Conservation (phyloP, 2,329 filamentous ascomycete genomes). For the Dissoconium aciculare region DNA sequence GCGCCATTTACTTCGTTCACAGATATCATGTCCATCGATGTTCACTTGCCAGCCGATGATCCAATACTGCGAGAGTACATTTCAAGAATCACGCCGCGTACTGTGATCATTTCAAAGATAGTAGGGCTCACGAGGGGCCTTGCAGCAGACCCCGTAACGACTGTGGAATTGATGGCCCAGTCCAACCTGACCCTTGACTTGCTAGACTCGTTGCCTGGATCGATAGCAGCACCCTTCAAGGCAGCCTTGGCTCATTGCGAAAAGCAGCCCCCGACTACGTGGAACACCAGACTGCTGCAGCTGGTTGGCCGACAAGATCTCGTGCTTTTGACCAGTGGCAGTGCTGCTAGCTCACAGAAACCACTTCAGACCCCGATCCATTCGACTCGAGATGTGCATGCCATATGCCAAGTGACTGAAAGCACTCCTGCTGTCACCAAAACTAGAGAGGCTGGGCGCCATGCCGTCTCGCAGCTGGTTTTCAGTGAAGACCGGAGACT, state of each 20-base stretch:
- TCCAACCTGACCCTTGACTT: conserved; percentile 52
- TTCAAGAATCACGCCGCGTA: conserved; percentile 13
- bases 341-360: conserved; percentile 21
- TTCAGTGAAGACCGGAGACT: conserved; percentile 86
- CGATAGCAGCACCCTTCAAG: conserved; percentile 62
- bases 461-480: conserved; percentile 68
- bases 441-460: conserved; percentile 61
- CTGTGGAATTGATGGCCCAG: conserved; percentile 48
- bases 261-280: conserved; percentile 61
- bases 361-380: background rate
- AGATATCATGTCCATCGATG: conserved; percentile 13
- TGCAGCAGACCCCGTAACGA: conserved; percentile 8
- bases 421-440: conserved; percentile 55
- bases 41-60: conserved; percentile 1
- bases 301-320: conserved; percentile 74
- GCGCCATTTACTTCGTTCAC: conserved; percentile 15
- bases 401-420: conserved; percentile 57
- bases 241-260: conserved; percentile 79
- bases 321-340: conserved; percentile 23
- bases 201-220: conserved; percentile 73
- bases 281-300: conserved; percentile 55
- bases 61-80: conserved; percentile 2
- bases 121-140: conserved; percentile 14
- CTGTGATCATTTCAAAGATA: conserved; percentile 13
- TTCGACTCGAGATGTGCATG: conserved; percentile 50